Evolutionary conservation across 2,329 filamentous ascomycete genomes (phyloP).

Genomic region (Colletotrichum sp.): DNA sequence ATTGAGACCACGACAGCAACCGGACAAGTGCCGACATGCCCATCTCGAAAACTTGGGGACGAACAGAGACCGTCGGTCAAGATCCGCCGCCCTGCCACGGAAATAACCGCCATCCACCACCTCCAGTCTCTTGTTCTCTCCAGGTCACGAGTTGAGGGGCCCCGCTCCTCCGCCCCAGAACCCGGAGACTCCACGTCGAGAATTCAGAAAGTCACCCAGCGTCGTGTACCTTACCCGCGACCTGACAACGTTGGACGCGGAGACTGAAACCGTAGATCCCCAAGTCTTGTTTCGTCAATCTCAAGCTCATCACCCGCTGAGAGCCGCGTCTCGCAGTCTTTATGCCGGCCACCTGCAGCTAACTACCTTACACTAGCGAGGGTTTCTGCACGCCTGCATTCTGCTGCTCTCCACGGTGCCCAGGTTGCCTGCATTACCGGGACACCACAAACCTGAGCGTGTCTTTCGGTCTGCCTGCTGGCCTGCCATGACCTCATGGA

Average conservation of each 20-base stretch:
- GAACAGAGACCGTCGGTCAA: neutral
- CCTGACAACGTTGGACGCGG: neutral
- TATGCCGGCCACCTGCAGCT: neutral
- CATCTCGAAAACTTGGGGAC: neutral
- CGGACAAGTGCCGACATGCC: neutral
- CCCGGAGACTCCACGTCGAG: neutral
- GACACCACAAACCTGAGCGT: neutral
- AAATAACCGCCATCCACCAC: neutral
- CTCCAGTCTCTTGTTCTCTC: neutral
- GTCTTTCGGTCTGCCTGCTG: neutral
- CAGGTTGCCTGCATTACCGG: neutral
- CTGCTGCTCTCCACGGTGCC: neutral
- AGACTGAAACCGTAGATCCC: neutral
- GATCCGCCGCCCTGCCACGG: neutral
- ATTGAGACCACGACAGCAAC: neutral
- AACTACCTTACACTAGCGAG: neutral
- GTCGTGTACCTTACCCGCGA: neutral
- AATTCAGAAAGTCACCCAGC: neutral
- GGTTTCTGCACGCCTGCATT: neutral
- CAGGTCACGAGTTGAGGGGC: neutral
- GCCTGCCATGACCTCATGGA: constrained; percentile 17
- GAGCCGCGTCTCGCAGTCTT: constrained; percentile 13
- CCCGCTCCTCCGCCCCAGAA: neutral
- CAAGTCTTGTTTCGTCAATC: neutral
- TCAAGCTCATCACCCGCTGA: neutral